These are phyloP conservation scores for Fragilaria radians DNA, from an alignment of 108 stramenopile genomes.

Conservation along the genomic window DNA sequence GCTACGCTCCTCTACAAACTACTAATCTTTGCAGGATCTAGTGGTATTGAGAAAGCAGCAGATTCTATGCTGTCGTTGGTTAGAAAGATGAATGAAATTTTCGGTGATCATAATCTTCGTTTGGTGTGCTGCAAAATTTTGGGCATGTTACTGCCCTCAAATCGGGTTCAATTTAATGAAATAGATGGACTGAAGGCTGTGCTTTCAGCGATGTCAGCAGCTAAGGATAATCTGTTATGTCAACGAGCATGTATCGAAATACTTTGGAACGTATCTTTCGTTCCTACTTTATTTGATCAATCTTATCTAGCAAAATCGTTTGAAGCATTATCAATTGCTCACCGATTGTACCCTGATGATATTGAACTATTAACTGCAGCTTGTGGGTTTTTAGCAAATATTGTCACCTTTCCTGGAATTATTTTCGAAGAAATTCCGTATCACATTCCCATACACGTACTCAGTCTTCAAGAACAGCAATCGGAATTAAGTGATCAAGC, in stretches of 20 bases:
- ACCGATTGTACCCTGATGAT: slow-evolving; percentile 1
- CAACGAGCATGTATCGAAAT: not conserved
- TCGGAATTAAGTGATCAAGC: not conserved
- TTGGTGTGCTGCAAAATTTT: slow-evolving; percentile 8
- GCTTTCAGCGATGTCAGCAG: not conserved
- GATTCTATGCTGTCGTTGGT: not conserved
- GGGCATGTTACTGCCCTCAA: not conserved
- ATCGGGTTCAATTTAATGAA: slow-evolving; percentile 1
- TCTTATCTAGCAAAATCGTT: slow-evolving; percentile 3
- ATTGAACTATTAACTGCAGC: slow-evolving; percentile 4
- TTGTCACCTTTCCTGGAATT: not conserved
- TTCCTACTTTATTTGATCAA: slow-evolving; percentile 12
- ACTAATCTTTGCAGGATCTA: not conserved
- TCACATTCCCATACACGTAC: not conserved
- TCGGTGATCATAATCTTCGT: not conserved
- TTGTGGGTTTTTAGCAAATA: slow-evolving; percentile 20
- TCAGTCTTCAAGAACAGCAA: not conserved
- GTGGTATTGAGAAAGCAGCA: slow-evolving; percentile 1
- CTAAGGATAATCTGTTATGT: not conserved
- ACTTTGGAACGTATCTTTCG: slow-evolving; percentile 13
- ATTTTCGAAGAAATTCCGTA: not conserved
- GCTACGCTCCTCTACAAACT: not conserved
- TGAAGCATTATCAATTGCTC: slow-evolving; percentile 1
- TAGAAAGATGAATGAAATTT: not conserved
- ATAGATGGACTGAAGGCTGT: slow-evolving; percentile 2